phyloP scores from a whole-genome alignment of 352 stramenopile genomes.

The Pythium monospermum region DNA sequence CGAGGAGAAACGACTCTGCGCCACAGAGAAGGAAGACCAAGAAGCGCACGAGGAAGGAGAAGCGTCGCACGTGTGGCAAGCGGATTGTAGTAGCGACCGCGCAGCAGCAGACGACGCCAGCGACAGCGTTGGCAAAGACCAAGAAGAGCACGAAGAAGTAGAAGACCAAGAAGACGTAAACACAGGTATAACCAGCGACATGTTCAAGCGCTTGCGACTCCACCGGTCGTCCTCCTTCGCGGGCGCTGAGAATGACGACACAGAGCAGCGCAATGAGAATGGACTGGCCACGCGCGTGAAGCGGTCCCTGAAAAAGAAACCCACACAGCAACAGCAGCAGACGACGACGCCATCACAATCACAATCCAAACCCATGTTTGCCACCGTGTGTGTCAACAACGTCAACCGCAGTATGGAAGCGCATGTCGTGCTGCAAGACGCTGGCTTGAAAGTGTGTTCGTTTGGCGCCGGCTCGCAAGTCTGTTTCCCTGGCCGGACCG shows the following conservation, averaged over 20 bases:
- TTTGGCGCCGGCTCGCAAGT: conserved; percentile 44
- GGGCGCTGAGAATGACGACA: conserved; percentile 8
- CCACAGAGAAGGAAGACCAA: too few species aligned
- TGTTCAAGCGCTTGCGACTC: conserved; percentile 14
- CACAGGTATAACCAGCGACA: not conserved
- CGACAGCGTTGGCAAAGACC: too few species aligned
- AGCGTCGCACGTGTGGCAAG: too few species aligned
- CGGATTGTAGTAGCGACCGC: too few species aligned
- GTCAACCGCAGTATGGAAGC: conserved; percentile 61
- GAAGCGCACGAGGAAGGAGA: too few species aligned
- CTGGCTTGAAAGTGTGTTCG: conserved; percentile 37
- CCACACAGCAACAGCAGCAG: not conserved
- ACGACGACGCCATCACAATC: too few species aligned
- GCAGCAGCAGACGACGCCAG: too few species aligned
- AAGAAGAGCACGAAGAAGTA: not conserved
- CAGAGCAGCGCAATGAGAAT: conserved; percentile 15
- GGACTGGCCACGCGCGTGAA: conserved; percentile 17
- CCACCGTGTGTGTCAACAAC: conserved; percentile 57
- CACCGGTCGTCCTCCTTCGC: conserved; percentile 2
- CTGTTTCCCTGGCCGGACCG: conserved; percentile 31
- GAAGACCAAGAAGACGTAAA: not conserved
- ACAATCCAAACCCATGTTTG: conserved; percentile 24
- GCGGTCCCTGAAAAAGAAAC: conserved; percentile 17
- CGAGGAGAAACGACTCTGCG: not conserved
- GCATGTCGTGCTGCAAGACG: conserved; percentile 36